These are phyloP conservation scores for Microcyclospora pomicola DNA, from an alignment of 2,329 filamentous ascomycete species.

Conservation along the genomic window DNA sequence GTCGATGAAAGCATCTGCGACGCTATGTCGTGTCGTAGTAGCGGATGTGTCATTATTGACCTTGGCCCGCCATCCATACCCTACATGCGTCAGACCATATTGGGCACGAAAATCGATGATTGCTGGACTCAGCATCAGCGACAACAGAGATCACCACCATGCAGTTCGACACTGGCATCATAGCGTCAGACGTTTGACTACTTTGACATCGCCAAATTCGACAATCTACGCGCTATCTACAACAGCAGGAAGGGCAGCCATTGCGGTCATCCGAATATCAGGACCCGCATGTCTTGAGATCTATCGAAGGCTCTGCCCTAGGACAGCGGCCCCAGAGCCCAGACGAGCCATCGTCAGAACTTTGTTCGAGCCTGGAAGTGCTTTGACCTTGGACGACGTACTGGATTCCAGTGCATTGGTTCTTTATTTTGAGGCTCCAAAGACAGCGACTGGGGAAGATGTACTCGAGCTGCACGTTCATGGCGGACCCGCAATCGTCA, in stretches of 20 bases:
- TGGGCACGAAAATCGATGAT: too few relatives aligned
- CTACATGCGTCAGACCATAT: too few relatives aligned
- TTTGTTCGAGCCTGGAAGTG: constrained; percentile 45
- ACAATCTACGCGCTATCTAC: constrained; percentile 93
- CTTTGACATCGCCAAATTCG: constrained; percentile 7
- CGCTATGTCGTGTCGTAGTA: too few relatives aligned
- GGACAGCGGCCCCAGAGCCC: constrained; percentile 39
- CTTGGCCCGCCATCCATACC: too few relatives aligned
- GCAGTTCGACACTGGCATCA: too few relatives aligned
- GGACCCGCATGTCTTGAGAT: constrained; percentile 61
- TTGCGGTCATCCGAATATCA: constrained; percentile 79
- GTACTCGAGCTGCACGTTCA: constrained; percentile 90
- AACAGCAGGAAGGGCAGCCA: constrained; percentile 70
- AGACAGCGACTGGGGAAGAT: constrained; percentile 83
- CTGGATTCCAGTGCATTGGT: constrained; percentile 69
- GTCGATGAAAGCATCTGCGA: too few relatives aligned
- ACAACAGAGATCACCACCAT: too few relatives aligned
- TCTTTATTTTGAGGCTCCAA: constrained; percentile 67
- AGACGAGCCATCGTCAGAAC: constrained; percentile 59
- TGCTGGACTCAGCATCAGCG: too few relatives aligned
- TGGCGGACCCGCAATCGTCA: constrained; percentile 76
- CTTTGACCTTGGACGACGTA: constrained; percentile 30
- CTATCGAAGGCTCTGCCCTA: constrained; percentile 48
- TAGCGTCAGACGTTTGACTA: not conserved
- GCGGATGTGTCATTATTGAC: too few relatives aligned